Conservation (phyloP, 768 basidiomycete genomes). For the Pleurotus giganteus region DNA sequence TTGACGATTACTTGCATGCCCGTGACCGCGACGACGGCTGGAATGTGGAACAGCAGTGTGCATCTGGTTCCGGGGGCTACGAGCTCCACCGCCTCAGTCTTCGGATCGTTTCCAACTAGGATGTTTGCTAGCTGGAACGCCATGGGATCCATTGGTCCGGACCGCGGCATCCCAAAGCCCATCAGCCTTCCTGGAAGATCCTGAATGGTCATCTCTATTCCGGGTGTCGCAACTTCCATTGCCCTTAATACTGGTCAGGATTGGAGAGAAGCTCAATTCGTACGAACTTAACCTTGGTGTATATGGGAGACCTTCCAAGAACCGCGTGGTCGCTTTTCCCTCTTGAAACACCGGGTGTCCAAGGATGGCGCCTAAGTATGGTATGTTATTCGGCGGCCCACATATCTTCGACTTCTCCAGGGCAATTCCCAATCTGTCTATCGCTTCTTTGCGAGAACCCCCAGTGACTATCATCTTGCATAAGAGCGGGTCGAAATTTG, state of each 20-base stretch:
- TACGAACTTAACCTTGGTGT: slow-evolving; percentile 30
- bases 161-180: slow-evolving; percentile 57
- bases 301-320: slow-evolving; percentile 43
- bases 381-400: slow-evolving; percentile 62
- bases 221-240: slow-evolving; percentile 51
- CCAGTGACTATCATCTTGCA: slow-evolving; percentile 60
- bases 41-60: slow-evolving; percentile 47
- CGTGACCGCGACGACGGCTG: slow-evolving; percentile 52
- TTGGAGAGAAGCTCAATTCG: not conserved
- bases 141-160: slow-evolving; percentile 63
- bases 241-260: slow-evolving; percentile 29
- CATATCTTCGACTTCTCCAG: slow-evolving; percentile 40
- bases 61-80: slow-evolving; percentile 42
- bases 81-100: slow-evolving; percentile 56
- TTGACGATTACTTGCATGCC: slow-evolving; percentile 45
- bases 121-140: slow-evolving; percentile 58
- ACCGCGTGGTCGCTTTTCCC: slow-evolving; percentile 48
- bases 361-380: slow-evolving; percentile 47
- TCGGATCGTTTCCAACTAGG: slow-evolving; percentile 50
- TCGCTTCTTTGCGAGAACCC: slow-evolving; percentile 40
- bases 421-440: slow-evolving; percentile 37
- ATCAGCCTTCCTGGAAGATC: slow-evolving; percentile 53
- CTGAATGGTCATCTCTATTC: slow-evolving; percentile 57
- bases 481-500: slow-evolving; percentile 57
- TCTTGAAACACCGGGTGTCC: slow-evolving; percentile 32